A percentile compares a stretch with the other conserved stretches of the same genome.
phyloP scores from a whole-genome alignment of 163 green algal species.

The Prototheca wickerhamii region DNA sequence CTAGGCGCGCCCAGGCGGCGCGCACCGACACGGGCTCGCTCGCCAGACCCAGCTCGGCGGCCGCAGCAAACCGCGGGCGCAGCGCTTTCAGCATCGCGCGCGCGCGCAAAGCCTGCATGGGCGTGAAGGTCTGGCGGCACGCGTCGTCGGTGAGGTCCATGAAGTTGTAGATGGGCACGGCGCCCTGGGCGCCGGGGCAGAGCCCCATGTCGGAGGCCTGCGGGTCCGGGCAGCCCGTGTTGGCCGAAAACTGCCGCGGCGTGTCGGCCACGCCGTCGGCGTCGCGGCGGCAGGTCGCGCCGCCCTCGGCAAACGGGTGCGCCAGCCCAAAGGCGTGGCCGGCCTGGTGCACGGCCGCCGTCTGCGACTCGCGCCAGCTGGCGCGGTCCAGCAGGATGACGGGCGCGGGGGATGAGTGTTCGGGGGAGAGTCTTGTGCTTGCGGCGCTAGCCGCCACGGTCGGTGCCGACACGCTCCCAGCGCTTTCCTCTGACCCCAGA shows the following conservation, averaged over 20 bases:
- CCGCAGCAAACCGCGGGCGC: conserved; percentile 1
- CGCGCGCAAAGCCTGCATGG: conserved; percentile 12
- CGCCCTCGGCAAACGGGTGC: conserved; percentile 20
- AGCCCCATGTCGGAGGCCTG: conserved; percentile 8
- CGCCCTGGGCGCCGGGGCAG: conserved; percentile 8
- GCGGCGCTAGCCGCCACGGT: neutral
- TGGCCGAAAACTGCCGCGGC: conserved; percentile 12
- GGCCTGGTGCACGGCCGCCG: conserved; percentile 22
- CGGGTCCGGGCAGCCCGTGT: conserved; percentile 7
- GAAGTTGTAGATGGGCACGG: conserved; percentile 16
- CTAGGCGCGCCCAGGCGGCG: too few relatives aligned
- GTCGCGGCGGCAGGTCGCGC: conserved; percentile 16
- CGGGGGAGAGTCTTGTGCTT: too few relatives aligned
- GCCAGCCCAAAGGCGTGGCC: conserved; percentile 26
- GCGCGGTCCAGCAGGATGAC: conserved; percentile 4
- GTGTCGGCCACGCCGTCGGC: conserved; percentile 26
- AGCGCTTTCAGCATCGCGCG: conserved; percentile 21
- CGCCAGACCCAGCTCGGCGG: neutral
- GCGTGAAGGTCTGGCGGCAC: conserved; percentile 19
- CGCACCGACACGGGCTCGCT: neutral
- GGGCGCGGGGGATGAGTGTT: too few relatives aligned
- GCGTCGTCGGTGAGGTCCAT: conserved; percentile 31
- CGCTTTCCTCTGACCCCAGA: conserved; percentile 8
- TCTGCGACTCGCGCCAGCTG: conserved; percentile 11
- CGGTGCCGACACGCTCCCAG: neutral